Percentiles rank a stretch among this genome's conserved stretches.
Conservation (phyloP, 108 stramenopile genomes). For the Skeletonema costatum region DNA sequence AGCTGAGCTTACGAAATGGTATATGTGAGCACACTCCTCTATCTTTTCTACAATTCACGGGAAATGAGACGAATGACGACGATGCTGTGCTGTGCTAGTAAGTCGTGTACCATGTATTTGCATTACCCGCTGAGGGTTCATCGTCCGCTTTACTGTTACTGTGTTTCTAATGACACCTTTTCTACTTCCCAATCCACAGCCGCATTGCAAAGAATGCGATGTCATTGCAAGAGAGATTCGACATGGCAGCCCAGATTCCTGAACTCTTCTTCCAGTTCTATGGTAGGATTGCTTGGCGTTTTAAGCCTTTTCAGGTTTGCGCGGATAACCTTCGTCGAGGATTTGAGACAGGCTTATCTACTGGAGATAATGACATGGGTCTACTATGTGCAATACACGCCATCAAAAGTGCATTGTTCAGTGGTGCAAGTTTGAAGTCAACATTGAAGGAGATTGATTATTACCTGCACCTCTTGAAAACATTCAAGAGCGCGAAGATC, state of each 20-base stretch:
- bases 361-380: conserved; percentile 12
- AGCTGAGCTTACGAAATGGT: background rate
- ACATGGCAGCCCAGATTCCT: background rate
- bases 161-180: no score
- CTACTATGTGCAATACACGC: background rate
- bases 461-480: conserved; percentile 17
- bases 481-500: background rate
- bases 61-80: background rate
- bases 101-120: no score
- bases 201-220: background rate
- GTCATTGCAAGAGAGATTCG: background rate
- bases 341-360: background rate
- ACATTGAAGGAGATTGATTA: conserved; percentile 23
- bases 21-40: background rate
- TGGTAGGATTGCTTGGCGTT: background rate
- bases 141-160: no score
- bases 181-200: background rate
- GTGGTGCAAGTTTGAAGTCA: conserved; percentile 13
- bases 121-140: no score
- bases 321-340: background rate
- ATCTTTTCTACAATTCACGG: background rate
- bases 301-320: background rate
- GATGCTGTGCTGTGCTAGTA: background rate
- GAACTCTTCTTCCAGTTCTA: background rate
- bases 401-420: background rate